Evolutionary conservation across 371 early-diverging fungal species (phyloP).

Genomic region (Coemansia sp.): DNA sequence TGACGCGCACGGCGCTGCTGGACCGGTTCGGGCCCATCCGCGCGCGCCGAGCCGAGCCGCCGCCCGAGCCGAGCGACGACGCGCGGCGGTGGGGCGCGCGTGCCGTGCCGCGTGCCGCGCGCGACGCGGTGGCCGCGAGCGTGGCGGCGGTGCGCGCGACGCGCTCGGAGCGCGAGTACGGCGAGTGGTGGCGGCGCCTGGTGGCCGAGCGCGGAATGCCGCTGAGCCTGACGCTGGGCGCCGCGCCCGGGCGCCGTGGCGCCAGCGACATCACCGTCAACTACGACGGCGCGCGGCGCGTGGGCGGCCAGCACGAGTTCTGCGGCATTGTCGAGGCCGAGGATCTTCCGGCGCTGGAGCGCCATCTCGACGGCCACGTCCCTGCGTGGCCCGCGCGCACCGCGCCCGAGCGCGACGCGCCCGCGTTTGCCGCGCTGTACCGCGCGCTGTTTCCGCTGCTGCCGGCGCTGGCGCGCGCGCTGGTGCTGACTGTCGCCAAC

Average conservation of each 20-base stretch:
- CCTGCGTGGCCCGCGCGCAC: constrained; percentile 28
- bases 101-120: constrained; percentile 23
- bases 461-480: constrained; percentile 26
- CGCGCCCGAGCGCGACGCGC: neutral
- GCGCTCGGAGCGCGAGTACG: constrained; percentile 47
- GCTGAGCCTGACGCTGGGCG: constrained; percentile 36
- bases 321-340: constrained; percentile 45
- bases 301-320: constrained; percentile 13
- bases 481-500: constrained; percentile 34
- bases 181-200: constrained; percentile 47
- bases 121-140: constrained; percentile 20
- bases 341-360: constrained; percentile 40
- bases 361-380: constrained; percentile 16
- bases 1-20: constrained; percentile 27
- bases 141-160: constrained; percentile 21
- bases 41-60: neutral
- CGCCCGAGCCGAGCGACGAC: neutral
- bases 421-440: constrained; percentile 13
- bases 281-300: constrained; percentile 8
- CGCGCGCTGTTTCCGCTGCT: constrained; percentile 41
- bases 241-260: constrained; percentile 5
- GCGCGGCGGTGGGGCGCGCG: constrained; percentile 1
- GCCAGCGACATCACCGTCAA: constrained; percentile 34
- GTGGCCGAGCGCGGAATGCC: constrained; percentile 35
- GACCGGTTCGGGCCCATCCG: constrained; percentile 36